A percentile compares a stretch with the other conserved stretches of the same genome.
Evolutionary conservation across 306 rosid species (phyloP).

Genomic region (Phaseolus lunatus): DNA sequence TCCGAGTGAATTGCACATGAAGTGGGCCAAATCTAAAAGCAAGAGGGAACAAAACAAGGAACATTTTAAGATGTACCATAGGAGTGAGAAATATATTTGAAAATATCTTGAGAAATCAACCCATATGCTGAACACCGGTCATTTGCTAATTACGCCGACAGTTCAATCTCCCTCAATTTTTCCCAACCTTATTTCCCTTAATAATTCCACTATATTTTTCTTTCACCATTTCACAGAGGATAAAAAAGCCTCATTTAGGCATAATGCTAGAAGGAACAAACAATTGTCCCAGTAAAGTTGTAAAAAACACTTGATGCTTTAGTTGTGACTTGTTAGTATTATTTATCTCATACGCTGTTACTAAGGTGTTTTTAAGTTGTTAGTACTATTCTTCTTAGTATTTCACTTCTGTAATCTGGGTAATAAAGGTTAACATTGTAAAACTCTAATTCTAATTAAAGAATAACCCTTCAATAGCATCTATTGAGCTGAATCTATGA

Average conservation of each 20-base stretch:
- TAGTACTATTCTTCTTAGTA: too few relatives aligned
- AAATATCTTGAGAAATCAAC: slow-evolving; percentile 23
- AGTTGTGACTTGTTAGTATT: not conserved
- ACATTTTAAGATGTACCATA: slow-evolving; percentile 30
- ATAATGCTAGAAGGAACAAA: slow-evolving; percentile 12
- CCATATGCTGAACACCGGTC: not conserved
- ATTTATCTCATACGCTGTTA: not conserved
- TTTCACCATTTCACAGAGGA: not conserved
- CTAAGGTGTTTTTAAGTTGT: too few relatives aligned
- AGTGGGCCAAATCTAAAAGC: slow-evolving; percentile 45
- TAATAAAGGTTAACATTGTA: too few relatives aligned
- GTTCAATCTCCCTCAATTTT: slow-evolving; percentile 12
- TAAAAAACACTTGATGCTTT: not conserved
- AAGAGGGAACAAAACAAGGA: slow-evolving; percentile 32
- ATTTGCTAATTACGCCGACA: slow-evolving; percentile 26
- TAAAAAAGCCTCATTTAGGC: not conserved
- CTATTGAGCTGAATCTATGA: too few relatives aligned
- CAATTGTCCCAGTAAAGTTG: not conserved
- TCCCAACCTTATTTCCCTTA: not conserved
- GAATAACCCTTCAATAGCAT: too few relatives aligned
- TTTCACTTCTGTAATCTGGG: too few relatives aligned
- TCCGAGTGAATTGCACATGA: slow-evolving; percentile 40
- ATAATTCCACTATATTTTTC: not conserved
- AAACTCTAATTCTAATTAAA: too few relatives aligned
- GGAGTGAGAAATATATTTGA: slow-evolving; percentile 22